A percentile compares a stretch with the other conserved stretches of the same genome.
These are phyloP conservation scores for Colletotrichum incanum DNA, from an alignment of 2,329 filamentous ascomycete genomes.

Conservation along the genomic window DNA sequence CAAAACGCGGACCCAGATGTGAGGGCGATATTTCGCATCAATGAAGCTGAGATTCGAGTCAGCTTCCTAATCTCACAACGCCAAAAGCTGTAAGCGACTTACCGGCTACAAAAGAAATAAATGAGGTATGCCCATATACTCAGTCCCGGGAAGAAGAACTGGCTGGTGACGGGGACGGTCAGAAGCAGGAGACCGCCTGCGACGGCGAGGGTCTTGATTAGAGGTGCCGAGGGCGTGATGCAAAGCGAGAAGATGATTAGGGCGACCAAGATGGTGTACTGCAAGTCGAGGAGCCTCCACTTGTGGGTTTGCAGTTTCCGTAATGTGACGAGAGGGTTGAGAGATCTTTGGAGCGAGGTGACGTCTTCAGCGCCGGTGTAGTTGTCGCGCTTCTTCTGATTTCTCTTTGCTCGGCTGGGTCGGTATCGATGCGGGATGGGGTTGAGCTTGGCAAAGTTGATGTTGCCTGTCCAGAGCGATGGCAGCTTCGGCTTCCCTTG, in stretches of 20 bases:
- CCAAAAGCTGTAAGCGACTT: conserved; percentile 59
- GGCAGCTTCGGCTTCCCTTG: conserved; percentile 58
- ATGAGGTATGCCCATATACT: conserved; percentile 90
- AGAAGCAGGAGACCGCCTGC: conserved; percentile 78
- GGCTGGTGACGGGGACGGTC: conserved; percentile 86
- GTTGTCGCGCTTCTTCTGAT: conserved; percentile 57
- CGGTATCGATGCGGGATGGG: conserved; percentile 59
- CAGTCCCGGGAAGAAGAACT: conserved; percentile 91
- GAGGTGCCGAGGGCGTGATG: conserved; percentile 85
- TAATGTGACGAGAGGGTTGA: conserved; percentile 84
- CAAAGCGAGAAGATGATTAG: conserved; percentile 87
- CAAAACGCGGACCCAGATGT: conserved; percentile 95
- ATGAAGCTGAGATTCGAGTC: conserved; percentile 77
- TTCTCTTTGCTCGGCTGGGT: conserved; percentile 55
- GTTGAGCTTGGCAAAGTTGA: conserved; percentile 61
- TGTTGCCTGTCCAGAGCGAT: conserved; percentile 57
- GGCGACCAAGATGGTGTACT: conserved; percentile 83
- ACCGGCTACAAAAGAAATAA: conserved; percentile 95
- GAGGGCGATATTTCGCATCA: conserved; percentile 87
- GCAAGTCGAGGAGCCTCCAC: conserved; percentile 87
- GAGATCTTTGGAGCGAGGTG: conserved; percentile 84
- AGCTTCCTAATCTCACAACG: conserved; percentile 1
- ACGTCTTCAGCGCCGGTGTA: conserved; percentile 70
- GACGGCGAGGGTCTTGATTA: conserved; percentile 82
- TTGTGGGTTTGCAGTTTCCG: conserved; percentile 81